Evolutionary conservation across 352 stramenopile genomes (phyloP).

Genomic region (Phytopythium montanum): DNA sequence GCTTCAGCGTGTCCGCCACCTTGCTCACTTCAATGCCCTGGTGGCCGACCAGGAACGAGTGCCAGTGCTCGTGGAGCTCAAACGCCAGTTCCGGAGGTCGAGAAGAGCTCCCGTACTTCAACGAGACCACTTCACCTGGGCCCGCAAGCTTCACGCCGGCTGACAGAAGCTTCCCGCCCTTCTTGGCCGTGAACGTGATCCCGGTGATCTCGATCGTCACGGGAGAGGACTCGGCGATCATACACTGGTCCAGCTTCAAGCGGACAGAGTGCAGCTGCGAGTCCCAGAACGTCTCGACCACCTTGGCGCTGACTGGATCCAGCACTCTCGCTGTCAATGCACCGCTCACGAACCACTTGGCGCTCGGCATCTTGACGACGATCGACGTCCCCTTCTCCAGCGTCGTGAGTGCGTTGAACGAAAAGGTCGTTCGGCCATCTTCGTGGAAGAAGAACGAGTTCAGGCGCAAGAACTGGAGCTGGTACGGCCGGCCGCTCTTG

Average conservation of each 20-base stretch:
- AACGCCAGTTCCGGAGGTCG: slow-evolving; percentile 33
- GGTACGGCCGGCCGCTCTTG: slow-evolving; percentile 32
- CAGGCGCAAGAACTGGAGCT: slow-evolving; percentile 50
- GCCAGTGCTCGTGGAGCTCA: slow-evolving; percentile 49
- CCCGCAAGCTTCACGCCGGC: slow-evolving; percentile 23
- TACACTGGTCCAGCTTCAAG: slow-evolving; percentile 30
- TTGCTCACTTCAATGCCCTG: slow-evolving; percentile 39
- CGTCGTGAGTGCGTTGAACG: slow-evolving; percentile 26
- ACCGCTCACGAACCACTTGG: slow-evolving; percentile 34
- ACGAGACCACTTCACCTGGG: slow-evolving; percentile 34
- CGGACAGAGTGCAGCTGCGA: slow-evolving; percentile 36
- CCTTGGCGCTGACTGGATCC: slow-evolving; percentile 19
- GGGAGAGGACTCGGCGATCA: slow-evolving; percentile 20
- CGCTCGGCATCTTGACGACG: slow-evolving; percentile 40
- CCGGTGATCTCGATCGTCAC: slow-evolving; percentile 34
- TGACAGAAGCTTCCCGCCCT: slow-evolving; percentile 3
- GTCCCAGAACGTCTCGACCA: slow-evolving; percentile 44
- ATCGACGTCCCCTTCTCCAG: slow-evolving; percentile 22
- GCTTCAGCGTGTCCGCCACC: slow-evolving; percentile 38
- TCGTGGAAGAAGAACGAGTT: slow-evolving; percentile 57
- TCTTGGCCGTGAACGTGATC: slow-evolving; percentile 15
- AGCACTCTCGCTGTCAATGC: slow-evolving; percentile 19
- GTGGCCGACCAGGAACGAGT: slow-evolving; percentile 47
- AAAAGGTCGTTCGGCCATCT: slow-evolving; percentile 36
- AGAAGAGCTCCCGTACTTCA: slow-evolving; percentile 16